Evolutionary conservation across 257 asterid genomes (phyloP).

Genomic region (Linderniella brevidens): DNA sequence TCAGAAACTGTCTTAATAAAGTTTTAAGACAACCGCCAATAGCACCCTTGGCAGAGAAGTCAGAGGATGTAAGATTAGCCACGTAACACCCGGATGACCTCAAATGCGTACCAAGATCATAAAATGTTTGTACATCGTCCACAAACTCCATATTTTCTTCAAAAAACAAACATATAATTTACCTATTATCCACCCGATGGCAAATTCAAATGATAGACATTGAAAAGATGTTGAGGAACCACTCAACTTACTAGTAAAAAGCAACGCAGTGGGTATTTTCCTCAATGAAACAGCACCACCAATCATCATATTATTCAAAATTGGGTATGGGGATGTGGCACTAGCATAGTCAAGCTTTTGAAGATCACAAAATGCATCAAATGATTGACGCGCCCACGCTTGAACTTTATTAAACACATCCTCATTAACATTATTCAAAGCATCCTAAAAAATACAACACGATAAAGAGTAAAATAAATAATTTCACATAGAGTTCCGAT

Average conservation of each 20-base stretch:
- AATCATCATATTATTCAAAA: conserved; percentile 18
- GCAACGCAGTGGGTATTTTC: conserved; percentile 58
- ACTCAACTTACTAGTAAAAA: conserved; percentile 56
- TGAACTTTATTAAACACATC: conserved; percentile 46
- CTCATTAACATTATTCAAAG: conserved; percentile 39
- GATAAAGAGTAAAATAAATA: neutral
- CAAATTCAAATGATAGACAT: neutral
- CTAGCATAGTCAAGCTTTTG: conserved; percentile 18
- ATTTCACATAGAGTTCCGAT: neutral
- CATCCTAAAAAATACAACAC: conserved; percentile 31
- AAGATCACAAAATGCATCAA: conserved; percentile 28
- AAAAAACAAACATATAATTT: conserved; percentile 6
- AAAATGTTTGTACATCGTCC: conserved; percentile 67
- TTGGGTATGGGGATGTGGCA: conserved; percentile 38
- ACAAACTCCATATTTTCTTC: conserved; percentile 79
- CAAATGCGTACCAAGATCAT: conserved; percentile 54
- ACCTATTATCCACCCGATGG: neutral
- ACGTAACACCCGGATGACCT: conserved; percentile 51
- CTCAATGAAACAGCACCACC: conserved; percentile 24
- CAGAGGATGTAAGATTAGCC: conserved; percentile 64
- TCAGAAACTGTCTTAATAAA: conserved; percentile 52
- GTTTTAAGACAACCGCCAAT: conserved; percentile 74
- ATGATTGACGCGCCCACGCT: conserved; percentile 58
- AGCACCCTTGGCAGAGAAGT: conserved; percentile 61
- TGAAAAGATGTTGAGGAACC: conserved; percentile 3